These are phyloP conservation scores for Gentiana straminea DNA, from an alignment of 257 asterid species.

Conservation along the genomic window DNA sequence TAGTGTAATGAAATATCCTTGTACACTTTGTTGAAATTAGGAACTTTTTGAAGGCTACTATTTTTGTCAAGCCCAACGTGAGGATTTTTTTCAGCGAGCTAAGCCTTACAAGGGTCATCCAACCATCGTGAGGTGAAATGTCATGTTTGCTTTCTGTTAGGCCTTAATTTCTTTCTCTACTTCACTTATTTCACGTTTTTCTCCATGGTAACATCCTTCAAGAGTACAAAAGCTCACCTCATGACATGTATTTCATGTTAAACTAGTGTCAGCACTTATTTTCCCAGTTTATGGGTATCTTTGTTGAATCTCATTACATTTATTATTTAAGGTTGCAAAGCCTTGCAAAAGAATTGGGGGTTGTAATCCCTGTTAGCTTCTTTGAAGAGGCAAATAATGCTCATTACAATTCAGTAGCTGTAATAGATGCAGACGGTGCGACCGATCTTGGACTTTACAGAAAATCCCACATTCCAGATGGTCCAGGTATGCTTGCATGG, in stretches of 20 bases:
- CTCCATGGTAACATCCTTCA: not conserved
- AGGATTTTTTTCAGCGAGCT: conserved; percentile 69
- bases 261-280: too few relatives aligned
- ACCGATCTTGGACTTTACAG: conserved; percentile 90
- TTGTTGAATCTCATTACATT: too few relatives aligned
- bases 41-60: conserved; percentile 93
- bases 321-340: conserved; percentile 63
- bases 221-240: too few relatives aligned
- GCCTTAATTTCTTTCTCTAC: not conserved
- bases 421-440: conserved; percentile 95
- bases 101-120: conserved; percentile 86
- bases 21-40: conserved; percentile 25
- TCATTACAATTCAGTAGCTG: conserved; percentile 84
- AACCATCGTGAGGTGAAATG: conserved; percentile 55
- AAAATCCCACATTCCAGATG: conserved; percentile 96
- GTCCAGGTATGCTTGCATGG: conserved; percentile 54
- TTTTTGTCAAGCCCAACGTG: conserved; percentile 97
- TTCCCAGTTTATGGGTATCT: too few relatives aligned
- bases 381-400: conserved; percentile 96
- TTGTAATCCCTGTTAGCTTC: conserved; percentile 91
- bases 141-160: conserved; percentile 6
- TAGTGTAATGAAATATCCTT: not conserved
- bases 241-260: too few relatives aligned
- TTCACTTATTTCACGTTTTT: too few relatives aligned
- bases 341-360: conserved; percentile 86